Percentiles rank a stretch among this genome's conserved stretches.
phyloP scores from a whole-genome alignment of 2,329 filamentous ascomycete genomes.

The Rutstroemia sp. region DNA sequence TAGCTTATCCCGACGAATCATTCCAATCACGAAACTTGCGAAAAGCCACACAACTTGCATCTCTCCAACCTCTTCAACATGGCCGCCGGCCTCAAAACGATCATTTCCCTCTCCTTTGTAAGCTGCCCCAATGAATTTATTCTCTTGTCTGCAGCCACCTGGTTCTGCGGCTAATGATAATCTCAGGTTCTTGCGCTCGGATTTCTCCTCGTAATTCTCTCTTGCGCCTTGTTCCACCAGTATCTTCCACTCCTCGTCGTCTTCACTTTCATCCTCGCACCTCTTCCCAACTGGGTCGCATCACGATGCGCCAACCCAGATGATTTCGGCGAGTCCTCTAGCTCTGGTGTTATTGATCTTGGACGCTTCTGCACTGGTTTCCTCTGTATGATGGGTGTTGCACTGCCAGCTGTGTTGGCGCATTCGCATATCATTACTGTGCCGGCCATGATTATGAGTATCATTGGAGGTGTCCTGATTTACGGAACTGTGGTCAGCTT shows the following conservation, averaged over 20 bases:
- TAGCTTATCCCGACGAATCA: no score
- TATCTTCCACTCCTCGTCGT: conserved; percentile 96
- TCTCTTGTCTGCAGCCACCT: not conserved
- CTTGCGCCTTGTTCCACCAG: conserved; percentile 87
- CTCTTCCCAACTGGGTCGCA: conserved; percentile 95
- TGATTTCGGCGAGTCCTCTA: conserved; percentile 74
- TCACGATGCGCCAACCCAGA: conserved; percentile 81
- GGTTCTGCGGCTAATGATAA: conserved; percentile 7
- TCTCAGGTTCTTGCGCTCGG: conserved; percentile 82
- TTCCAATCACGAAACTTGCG: not conserved
- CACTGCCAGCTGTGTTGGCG: conserved; percentile 79
- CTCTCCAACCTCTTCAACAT: conserved; percentile 28
- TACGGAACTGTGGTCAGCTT: conserved; percentile 99
- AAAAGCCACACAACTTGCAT: not conserved
- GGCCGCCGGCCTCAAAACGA: conserved; percentile 93
- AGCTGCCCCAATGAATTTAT: conserved; percentile 24
- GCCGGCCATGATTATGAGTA: conserved; percentile 90
- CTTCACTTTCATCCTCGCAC: conserved; percentile 87
- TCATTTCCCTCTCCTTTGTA: conserved; percentile 97
- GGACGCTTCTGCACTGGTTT: conserved; percentile 93
- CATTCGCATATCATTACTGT: conserved; percentile 77
- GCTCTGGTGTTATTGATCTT: conserved; percentile 82
- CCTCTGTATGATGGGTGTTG: conserved; percentile 94
- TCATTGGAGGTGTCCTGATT: conserved; percentile 85
- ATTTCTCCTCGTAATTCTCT: conserved; percentile 97